Evolutionary conservation across 306 rosid genomes (phyloP), one percentile per base, ranked within the genome.

Genomic region (Acacia confusa): DNA sequence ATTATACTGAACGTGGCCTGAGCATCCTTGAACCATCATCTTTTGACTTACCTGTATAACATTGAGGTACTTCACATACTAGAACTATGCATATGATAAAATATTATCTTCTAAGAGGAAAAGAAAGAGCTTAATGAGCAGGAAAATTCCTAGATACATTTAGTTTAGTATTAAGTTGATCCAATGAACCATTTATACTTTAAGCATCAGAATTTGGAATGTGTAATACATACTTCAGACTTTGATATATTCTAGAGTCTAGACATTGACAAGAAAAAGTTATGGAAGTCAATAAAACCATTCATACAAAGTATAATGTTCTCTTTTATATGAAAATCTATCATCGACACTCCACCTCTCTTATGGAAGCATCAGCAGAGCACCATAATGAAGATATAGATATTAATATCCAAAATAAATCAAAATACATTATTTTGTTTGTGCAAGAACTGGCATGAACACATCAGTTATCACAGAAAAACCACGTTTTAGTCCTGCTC

Each of bases 21-120:
- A 88, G 83, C 86, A 95, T 78, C 99, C 99, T 89, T 95, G 98
- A 80, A 95, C 99, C 99, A 95, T 95, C 90, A 95, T 85, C 85
- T 88, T 94, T 86, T 95, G 99, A 88, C 97, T 92, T 86, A 95
- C 87, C 99, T 95, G 88, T 74, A 80, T 43, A 88, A 36, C 75
- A 66, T 61, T 44, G 52, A 68, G 77, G 47, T n/a, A 48, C 78
- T 66, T 38, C 87, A 76, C 4, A 83, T 79, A 64, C 24, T 72
- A 58, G 25, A 44, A 58, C 53, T 64, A 44, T 72, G 43, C 72
- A 73, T 41, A n/a, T 41, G 11, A 70, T 48, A 70, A 67, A 60
- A 40, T 32, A 80, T 66, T 57, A 61, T 2, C 27, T 57, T 58
- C 77, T 72, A 77, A 28, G 32, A 61, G 52, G 27, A 34, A 73